A percentile compares a stretch with the other conserved stretches of the same genome.
Conservation (phyloP, 2,329 filamentous ascomycete genomes). For the Diplocarpon mali region DNA sequence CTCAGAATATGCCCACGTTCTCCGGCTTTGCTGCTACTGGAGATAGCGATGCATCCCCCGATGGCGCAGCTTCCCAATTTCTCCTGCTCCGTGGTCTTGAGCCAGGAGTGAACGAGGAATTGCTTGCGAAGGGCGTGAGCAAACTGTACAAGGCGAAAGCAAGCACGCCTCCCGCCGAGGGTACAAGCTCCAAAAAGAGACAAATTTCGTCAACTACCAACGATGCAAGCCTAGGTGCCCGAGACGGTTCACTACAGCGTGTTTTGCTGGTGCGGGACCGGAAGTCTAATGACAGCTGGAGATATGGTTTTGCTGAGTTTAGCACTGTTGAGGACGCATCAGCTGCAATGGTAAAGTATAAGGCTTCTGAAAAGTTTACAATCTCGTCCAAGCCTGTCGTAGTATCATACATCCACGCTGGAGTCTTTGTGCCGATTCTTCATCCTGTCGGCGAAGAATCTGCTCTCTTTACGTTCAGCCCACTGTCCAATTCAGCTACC, state of each 20-base stretch:
- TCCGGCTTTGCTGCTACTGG: slow-evolving; percentile 38
- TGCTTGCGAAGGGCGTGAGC: slow-evolving; percentile 60
- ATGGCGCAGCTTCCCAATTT: slow-evolving; percentile 52
- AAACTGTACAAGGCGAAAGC: slow-evolving; percentile 56
- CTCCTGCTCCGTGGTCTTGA: slow-evolving; percentile 64
- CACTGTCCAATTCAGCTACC: slow-evolving; percentile 55
- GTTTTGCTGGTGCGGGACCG: slow-evolving; percentile 69
- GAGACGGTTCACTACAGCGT: slow-evolving; percentile 61
- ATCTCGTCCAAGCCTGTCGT: slow-evolving; percentile 63
- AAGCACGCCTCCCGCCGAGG: slow-evolving; percentile 28
- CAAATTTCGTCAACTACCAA: slow-evolving; percentile 43
- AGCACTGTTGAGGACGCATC: slow-evolving; percentile 64
- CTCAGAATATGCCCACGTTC: slow-evolving; percentile 29
- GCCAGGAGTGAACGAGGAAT: slow-evolving; percentile 57
- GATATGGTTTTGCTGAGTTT: slow-evolving; percentile 79
- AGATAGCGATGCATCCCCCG: slow-evolving; percentile 42
- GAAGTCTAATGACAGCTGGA: slow-evolving; percentile 59
- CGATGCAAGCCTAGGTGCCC: slow-evolving; percentile 47
- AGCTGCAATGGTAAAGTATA: slow-evolving; percentile 61
- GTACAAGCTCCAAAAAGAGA: slow-evolving; percentile 27
- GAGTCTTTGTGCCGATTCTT: slow-evolving; percentile 68
- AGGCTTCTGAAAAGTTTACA: slow-evolving; percentile 63
- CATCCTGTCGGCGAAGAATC: slow-evolving; percentile 43
- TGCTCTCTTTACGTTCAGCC: slow-evolving; percentile 57
- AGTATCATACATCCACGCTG: slow-evolving; percentile 69